These are phyloP conservation scores for Venturia aucupariae DNA, from an alignment of 2,329 filamentous ascomycete species.

Conservation along the genomic window DNA sequence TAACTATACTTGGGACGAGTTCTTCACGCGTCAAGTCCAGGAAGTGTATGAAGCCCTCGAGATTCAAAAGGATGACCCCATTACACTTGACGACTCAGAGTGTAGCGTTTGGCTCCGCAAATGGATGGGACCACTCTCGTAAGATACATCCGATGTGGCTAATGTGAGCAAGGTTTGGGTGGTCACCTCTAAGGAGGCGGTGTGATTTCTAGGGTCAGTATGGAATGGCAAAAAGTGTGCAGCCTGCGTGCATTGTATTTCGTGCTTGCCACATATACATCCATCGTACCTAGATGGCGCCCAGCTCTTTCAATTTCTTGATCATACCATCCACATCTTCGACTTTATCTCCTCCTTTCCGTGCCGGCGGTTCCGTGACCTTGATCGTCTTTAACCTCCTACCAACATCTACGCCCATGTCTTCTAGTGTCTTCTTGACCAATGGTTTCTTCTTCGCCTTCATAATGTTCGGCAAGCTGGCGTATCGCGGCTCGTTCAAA, in stretches of 20 bases:
- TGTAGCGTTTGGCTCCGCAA: no score
- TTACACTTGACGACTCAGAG: no score
- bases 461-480: conserved; percentile 97
- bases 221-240: no score
- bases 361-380: conserved; percentile 76
- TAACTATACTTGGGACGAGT: no score
- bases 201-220: no score
- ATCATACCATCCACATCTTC: conserved; percentile 96
- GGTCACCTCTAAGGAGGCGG: no score
- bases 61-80: no score
- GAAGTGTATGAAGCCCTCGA: no score
- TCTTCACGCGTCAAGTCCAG: no score
- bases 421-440: conserved; percentile 79
- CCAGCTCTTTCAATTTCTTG: conserved; percentile 87
- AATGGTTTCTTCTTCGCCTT: conserved; percentile 99
- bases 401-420: conserved; percentile 68
- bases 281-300: conserved; percentile 57
- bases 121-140: no score
- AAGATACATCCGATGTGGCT: no score
- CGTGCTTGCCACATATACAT: not conserved
- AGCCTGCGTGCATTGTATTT: not conserved
- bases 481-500: conserved; percentile 91
- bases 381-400: conserved; percentile 80
- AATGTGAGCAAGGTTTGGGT: no score
- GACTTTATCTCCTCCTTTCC: conserved; percentile 93